Evolutionary conservation across 2,329 filamentous ascomycete genomes (phyloP).

Genomic region (Karstenula rhodostoma): DNA sequence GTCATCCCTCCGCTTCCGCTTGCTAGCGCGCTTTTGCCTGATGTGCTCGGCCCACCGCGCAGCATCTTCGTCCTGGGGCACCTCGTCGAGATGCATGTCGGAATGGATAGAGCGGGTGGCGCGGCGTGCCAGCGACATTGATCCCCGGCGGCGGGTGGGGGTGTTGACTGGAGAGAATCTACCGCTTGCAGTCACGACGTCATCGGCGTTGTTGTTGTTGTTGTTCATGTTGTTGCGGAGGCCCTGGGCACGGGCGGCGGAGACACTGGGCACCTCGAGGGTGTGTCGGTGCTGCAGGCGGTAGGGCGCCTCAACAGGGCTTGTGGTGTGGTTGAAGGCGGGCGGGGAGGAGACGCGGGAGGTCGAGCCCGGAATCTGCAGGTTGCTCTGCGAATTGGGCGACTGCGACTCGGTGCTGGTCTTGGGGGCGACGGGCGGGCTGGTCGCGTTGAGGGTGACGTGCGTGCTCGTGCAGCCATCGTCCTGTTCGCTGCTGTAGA

Average conservation of each 20-base stretch:
- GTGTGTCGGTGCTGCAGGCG: constrained; percentile 84
- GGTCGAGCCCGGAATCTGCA: constrained; percentile 48
- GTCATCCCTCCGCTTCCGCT: constrained; percentile 82
- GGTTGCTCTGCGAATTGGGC: constrained; percentile 33
- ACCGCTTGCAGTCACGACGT: constrained; percentile 74
- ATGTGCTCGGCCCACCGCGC: constrained; percentile 92
- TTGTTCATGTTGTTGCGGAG: constrained; percentile 55
- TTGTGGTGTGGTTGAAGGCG: constrained; percentile 59
- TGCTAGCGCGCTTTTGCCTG: constrained; percentile 88
- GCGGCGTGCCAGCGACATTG: constrained; percentile 81
- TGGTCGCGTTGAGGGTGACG: constrained; percentile 47
- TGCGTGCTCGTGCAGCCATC: constrained; percentile 47
- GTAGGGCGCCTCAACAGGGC: constrained; percentile 61
- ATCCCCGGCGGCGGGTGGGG: constrained; percentile 74
- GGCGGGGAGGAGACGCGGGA: constrained; percentile 71
- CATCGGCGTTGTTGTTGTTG: constrained; percentile 55
- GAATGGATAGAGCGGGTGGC: constrained; percentile 86
- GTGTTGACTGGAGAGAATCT: constrained; percentile 77
- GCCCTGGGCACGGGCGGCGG: constrained; percentile 72
- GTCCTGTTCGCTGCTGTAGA: constrained; percentile 45
- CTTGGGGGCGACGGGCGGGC: constrained; percentile 32
- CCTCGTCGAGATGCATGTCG: constrained; percentile 82
- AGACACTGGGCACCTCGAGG: constrained; percentile 80
- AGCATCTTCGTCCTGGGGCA: constrained; percentile 87
- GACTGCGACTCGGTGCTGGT: constrained; percentile 23